Conservation (phyloP, 2,329 filamentous ascomycete species). For the Colletotrichum destructivum region DNA sequence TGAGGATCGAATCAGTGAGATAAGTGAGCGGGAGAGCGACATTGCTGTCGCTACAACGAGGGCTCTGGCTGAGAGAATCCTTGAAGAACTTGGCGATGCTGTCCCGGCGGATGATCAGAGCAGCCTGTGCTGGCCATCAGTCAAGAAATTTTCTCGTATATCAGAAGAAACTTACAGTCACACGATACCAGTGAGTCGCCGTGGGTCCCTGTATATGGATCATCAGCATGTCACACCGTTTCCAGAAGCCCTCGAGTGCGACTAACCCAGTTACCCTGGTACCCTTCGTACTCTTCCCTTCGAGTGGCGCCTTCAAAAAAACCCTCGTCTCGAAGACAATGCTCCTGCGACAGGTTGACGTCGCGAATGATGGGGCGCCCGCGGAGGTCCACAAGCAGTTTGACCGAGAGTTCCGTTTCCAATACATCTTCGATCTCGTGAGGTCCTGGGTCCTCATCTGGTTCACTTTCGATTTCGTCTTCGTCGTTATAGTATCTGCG, state of each 20-base stretch:
- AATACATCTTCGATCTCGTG: slow-evolving; percentile 42
- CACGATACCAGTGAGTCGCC: slow-evolving; percentile 47
- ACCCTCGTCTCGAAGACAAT: slow-evolving; percentile 45
- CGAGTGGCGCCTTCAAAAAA: slow-evolving; percentile 43
- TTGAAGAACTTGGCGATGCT: not conserved
- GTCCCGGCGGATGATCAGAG: slow-evolving; percentile 11
- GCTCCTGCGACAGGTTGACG: slow-evolving; percentile 41
- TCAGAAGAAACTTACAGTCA: not conserved
- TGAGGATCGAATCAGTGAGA: not conserved
- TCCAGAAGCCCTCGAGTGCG: not conserved
- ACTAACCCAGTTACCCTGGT: slow-evolving; percentile 49
- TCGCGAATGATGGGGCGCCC: slow-evolving; percentile 44
- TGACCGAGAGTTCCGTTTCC: slow-evolving; percentile 40
- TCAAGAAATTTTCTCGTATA: not conserved
- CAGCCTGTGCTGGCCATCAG: slow-evolving; percentile 3
- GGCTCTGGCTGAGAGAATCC: not conserved
- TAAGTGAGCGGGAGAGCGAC: not conserved
- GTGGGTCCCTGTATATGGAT: slow-evolving; percentile 36
- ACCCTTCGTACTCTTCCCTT: slow-evolving; percentile 48
- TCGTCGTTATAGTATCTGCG: slow-evolving; percentile 26
- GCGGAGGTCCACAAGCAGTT: slow-evolving; percentile 48
- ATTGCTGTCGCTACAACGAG: not conserved
- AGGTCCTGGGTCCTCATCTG: slow-evolving; percentile 26
- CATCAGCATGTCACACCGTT: not conserved
- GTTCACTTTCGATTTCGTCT: slow-evolving; percentile 9